Evolutionary conservation across 1,139 yeast genomes (phyloP).

Genomic region (Kodamaea plutei): DNA sequence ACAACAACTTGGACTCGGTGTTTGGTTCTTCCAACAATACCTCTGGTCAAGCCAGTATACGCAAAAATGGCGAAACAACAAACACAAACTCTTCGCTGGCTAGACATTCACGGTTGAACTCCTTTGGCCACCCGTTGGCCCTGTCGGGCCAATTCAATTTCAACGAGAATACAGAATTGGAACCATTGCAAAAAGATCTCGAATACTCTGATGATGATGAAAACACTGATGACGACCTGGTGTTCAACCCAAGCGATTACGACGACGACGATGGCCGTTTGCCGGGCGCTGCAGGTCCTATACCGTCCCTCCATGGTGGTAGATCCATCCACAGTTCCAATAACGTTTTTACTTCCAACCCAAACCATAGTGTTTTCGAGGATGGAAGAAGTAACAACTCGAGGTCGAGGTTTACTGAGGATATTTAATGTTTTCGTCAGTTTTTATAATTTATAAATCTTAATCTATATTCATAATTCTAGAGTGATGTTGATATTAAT

Average conservation of each 20-base stretch:
- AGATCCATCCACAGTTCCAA: conserved; percentile 8
- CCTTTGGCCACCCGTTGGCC: conserved; percentile 11
- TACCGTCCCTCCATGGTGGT: conserved; percentile 6
- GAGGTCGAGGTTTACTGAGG: conserved; percentile 22
- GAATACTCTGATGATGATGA: conserved; percentile 8
- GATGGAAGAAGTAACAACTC: conserved; percentile 20
- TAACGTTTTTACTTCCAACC: conserved; percentile 3
- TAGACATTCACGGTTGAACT: conserved; percentile 12
- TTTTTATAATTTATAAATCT: too few relatives aligned
- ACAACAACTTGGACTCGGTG: conserved; percentile 40
- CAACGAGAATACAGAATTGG: conserved; percentile 14
- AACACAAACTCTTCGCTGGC: conserved; percentile 13
- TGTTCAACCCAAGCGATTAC: conserved; percentile 19
- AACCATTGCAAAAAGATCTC: conserved; percentile 9
- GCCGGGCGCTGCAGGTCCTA: conserved; percentile 13
- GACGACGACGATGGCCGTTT: conserved; percentile 15
- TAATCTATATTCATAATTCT: too few relatives aligned
- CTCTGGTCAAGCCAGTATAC: conserved; percentile 16
- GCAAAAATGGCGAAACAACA: conserved; percentile 10
- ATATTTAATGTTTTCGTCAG: conserved; percentile 13
- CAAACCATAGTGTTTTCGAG: conserved; percentile 6
- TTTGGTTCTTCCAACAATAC: conserved; percentile 26
- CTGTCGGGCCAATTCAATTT: conserved; percentile 15
- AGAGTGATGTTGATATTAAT: too few relatives aligned
- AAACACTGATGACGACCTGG: conserved; percentile 12